Percentiles rank a stretch among this genome's conserved stretches.
Evolutionary conservation across 164 flowering plant genomes (phyloP).

Genomic region (Tinospora cordifolia): DNA sequence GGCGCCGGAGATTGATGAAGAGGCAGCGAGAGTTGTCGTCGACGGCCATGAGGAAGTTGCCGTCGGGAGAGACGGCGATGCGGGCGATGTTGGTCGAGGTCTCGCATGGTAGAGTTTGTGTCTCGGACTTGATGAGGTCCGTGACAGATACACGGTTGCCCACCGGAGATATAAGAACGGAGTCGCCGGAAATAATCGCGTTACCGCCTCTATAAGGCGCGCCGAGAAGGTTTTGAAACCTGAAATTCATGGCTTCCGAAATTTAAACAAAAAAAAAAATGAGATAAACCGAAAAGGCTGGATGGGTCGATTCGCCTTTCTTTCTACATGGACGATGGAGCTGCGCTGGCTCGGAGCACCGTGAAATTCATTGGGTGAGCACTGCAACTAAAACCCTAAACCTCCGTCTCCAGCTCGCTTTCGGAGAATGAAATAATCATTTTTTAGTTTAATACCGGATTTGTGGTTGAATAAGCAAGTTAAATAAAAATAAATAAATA

Average conservation of each 20-base stretch:
- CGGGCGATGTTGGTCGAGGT: conserved; percentile 62
- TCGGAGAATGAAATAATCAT: no score
- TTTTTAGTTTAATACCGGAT: no score
- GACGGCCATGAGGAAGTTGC: conserved; percentile 58
- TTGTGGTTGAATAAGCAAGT: no score
- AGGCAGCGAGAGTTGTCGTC: conserved; percentile 65
- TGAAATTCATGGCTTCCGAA: conserved; percentile 54
- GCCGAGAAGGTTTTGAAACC: conserved; percentile 85
- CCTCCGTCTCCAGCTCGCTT: no score
- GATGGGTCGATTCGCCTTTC: no score
- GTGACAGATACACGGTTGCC: conserved; percentile 85
- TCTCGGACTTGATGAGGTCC: conserved; percentile 64
- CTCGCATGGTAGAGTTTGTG: conserved; percentile 66
- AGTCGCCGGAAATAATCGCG: conserved; percentile 43
- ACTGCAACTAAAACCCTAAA: no score
- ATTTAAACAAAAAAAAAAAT: no score
- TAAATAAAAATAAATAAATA: no score
- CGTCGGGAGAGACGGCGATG: conserved; percentile 75
- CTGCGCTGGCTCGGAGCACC: no score
- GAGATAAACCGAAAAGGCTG: no score
- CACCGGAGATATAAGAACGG: conserved; percentile 64
- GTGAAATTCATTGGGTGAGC: no score
- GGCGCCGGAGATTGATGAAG: conserved; percentile 67
- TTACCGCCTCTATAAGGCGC: conserved; percentile 97
- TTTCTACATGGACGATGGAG: no score